A percentile compares a stretch with the other conserved stretches of the same genome.
phyloP scores from a whole-genome alignment of 257 asterid genomes.

The Primulina tabacum region DNA sequence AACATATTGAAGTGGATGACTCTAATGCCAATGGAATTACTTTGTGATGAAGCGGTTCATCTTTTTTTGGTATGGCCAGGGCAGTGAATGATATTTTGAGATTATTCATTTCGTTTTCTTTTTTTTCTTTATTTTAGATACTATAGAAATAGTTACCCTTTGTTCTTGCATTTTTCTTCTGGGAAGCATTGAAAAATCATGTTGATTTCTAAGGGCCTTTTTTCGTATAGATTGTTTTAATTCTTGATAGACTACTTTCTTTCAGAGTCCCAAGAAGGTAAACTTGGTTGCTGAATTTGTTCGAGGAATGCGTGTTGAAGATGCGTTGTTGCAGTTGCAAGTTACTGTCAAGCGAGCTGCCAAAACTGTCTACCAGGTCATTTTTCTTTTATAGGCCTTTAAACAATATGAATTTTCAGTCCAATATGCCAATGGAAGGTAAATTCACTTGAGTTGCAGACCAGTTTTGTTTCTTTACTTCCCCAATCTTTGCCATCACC shows the following conservation, averaged over 20 bases:
- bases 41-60: background rate
- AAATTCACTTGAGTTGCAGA: background rate
- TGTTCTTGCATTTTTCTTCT: background rate
- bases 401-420: background rate
- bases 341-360: constrained; percentile 89
- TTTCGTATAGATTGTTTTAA: background rate
- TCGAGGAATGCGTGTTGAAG: constrained; percentile 98
- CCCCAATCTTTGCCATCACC: background rate
- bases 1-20: background rate
- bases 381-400: constrained; percentile 16
- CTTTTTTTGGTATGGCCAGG: background rate
- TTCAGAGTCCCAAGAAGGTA: constrained; percentile 91
- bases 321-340: constrained; percentile 93
- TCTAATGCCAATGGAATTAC: background rate
- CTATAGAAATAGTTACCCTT: constrained; percentile 4
- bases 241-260: constrained; percentile 17
- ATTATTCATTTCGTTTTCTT: background rate
- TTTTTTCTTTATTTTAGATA: background rate
- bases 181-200: background rate
- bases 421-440: background rate
- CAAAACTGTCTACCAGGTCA: constrained; percentile 91
- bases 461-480: background rate
- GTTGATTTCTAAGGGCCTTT: background rate
- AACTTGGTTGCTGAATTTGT: constrained; percentile 90
- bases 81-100: constrained; percentile 5